Evolutionary conservation across 768 basidiomycete species (phyloP), one percentile per base, ranked within the genome.

Genomic region (Gloeophyllum trabeum): DNA sequence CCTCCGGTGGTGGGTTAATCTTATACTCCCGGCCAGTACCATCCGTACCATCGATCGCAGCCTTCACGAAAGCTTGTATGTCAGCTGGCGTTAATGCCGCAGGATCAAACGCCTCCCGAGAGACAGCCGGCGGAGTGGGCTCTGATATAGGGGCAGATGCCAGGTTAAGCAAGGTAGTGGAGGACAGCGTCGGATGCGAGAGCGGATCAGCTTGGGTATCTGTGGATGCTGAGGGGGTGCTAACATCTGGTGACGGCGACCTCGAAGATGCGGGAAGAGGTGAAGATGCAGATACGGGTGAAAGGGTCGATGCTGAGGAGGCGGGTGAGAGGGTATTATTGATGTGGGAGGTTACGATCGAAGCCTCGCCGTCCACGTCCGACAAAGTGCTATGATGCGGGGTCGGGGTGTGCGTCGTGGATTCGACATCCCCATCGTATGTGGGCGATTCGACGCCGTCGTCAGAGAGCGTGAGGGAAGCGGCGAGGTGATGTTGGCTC

Each of bases 351-450:
- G 41, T 16, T 45, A 51, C 21, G 39, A 45, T 14, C 51, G 52
- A n/a, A 46, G 45, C 6, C 48, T 51, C 0, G 54, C 47, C 4
- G 46, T 51, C n/a, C 42, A 26, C 21, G 54, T 41, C 20, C 51
- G 30, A 43, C 48, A 16, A 44, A 37, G 42, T 42, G 40, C 43
- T 36, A 41, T 50, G 40, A 26, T 30, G 54, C 35, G 43, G 45
- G 46, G 51, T 51, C 44, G 54, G 58, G 19, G 71, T 75, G 5
- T 79, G 81, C 1, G 79, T 78, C 51, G 76, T 80, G 35, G 78
- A 82, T 57, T 91, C 89, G 43, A 92, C 70, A 60, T 92, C 89
- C 43, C 89, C 89, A 54, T 92, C 89, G 59, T 92, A 90, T 0
- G 87, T 90, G 5, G 87, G 88, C 0, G 83, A 87, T 56, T 90